Percentiles rank a stretch among this genome's conserved stretches.
These are phyloP conservation scores for Macadamia tetraphylla DNA, from an alignment of 164 flowering plant genomes.

Conservation along the genomic window DNA sequence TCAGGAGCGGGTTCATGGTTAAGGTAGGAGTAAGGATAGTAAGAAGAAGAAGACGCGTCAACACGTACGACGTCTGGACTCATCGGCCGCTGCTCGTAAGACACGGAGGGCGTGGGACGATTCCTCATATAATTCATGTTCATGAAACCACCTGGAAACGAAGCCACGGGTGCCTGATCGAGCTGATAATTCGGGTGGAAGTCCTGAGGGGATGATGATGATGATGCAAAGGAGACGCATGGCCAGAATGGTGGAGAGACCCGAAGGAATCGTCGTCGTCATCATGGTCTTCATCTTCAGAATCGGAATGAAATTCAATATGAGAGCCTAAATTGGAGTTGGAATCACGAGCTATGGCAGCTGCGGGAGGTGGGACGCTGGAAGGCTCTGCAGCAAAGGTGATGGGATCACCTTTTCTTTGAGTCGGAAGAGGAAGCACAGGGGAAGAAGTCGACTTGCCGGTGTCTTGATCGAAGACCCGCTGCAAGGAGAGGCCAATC, in stretches of 20 bases:
- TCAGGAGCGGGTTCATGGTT: neutral
- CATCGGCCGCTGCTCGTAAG: constrained; percentile 58
- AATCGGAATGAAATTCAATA: constrained; percentile 13
- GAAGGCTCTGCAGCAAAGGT: neutral
- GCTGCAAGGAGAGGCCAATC: constrained; percentile 40
- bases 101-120: constrained; percentile 48
- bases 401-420: constrained; percentile 11
- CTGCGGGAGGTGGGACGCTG: neutral
- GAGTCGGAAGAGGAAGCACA: constrained; percentile 25
- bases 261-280: neutral
- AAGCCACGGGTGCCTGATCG: constrained; percentile 9
- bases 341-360: neutral
- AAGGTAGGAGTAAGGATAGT: constrained; percentile 17
- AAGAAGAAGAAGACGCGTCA: constrained; percentile 35
- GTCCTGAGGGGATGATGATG: neutral
- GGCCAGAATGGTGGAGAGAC: constrained; percentile 8
- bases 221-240: constrained; percentile 10
- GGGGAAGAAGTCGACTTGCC: constrained; percentile 12
- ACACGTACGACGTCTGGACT: constrained; percentile 38
- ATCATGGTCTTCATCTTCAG: constrained; percentile 7
- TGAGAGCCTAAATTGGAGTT: constrained; percentile 17
- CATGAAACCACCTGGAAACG: constrained; percentile 24
- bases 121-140: constrained; percentile 66
- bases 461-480: constrained; percentile 29
- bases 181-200: constrained; percentile 8